These are phyloP conservation scores for Malus hybrid DNA, from an alignment of 331 rosid genomes.

Conservation along the genomic window DNA sequence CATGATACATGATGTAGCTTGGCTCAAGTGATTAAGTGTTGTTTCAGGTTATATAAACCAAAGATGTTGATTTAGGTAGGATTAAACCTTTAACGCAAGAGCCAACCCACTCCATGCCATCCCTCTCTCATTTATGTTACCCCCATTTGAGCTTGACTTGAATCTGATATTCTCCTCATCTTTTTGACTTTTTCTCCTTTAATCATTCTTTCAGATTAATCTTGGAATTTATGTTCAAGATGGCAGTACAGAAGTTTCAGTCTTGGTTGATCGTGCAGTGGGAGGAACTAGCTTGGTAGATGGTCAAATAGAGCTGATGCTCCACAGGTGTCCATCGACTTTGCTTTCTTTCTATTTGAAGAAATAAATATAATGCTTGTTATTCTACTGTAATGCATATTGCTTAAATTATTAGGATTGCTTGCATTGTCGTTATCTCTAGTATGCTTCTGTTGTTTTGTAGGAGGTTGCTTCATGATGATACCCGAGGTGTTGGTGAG, in stretches of 20 bases:
- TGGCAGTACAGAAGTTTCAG: conserved; percentile 48
- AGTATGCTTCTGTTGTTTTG: conserved; percentile 13
- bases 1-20: background rate
- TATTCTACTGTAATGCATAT: background rate
- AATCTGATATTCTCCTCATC: background rate
- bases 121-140: background rate
- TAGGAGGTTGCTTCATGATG: conserved; percentile 82
- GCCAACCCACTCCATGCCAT: background rate
- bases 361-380: background rate
- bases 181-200: background rate
- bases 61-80: background rate
- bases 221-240: conserved; percentile 78
- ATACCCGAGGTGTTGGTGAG: conserved; percentile 84
- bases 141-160: background rate
- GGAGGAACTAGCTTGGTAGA: conserved; percentile 77
- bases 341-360: background rate
- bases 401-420: background rate
- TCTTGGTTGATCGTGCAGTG: conserved; percentile 73
- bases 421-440: conserved; percentile 16
- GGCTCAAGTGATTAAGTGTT: background rate
- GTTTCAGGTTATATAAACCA: background rate
- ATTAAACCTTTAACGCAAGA: background rate
- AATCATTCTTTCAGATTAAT: conserved; percentile 51
- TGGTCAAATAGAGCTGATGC: conserved; percentile 88
- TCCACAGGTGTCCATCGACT: conserved; percentile 55